phyloP scores from a whole-genome alignment of 345 rosid genomes.

The Raphanus sativus region DNA sequence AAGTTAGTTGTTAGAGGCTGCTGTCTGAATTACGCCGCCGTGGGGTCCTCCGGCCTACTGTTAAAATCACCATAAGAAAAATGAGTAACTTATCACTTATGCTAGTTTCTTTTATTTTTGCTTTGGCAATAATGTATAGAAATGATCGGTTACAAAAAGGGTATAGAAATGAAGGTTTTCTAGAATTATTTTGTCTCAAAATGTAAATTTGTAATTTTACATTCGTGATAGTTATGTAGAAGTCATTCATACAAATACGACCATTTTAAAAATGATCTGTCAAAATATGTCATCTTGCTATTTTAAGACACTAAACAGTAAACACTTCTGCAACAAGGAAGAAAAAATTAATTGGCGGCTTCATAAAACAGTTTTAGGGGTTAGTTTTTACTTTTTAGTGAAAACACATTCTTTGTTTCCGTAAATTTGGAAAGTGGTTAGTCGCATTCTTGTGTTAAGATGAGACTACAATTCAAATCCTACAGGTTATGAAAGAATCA shows the following conservation, averaged over 20 bases:
- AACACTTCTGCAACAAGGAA: background rate
- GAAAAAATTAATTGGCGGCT: background rate
- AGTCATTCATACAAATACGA: background rate
- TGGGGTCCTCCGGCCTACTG: conserved; percentile 32
- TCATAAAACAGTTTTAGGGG: background rate
- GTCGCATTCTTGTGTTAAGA: background rate
- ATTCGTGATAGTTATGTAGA: background rate
- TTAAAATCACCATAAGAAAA: background rate
- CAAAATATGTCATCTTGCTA: background rate
- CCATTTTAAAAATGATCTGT: background rate
- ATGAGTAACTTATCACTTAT: background rate
- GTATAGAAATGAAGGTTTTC: background rate
- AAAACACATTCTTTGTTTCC: background rate
- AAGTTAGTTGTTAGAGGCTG: conserved; percentile 43
- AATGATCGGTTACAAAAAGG: background rate
- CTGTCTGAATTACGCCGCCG: conserved; percentile 38
- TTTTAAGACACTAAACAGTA: background rate
- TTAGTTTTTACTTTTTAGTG: background rate
- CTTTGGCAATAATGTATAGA: background rate
- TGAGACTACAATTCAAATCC: background rate
- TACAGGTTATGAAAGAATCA: background rate
- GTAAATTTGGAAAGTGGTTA: background rate
- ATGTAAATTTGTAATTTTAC: background rate
- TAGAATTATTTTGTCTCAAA: background rate
- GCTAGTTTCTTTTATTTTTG: background rate